Percentiles rank a stretch among this genome's conserved stretches.
phyloP scores from a whole-genome alignment of 768 basidiomycete species.

The Podaxis pistillaris region DNA sequence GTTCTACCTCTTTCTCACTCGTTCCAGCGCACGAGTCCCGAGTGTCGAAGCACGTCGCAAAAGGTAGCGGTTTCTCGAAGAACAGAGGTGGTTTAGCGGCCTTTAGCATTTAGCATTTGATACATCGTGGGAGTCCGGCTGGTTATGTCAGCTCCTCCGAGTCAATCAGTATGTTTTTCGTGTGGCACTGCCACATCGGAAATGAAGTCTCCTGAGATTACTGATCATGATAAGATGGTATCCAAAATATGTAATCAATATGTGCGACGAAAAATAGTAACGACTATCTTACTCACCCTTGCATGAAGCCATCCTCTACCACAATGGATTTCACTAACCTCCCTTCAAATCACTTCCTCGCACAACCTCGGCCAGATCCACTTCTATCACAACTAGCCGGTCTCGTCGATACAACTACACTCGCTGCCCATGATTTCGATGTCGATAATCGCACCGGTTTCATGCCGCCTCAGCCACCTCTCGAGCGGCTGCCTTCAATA shows the following conservation, averaged over 20 bases:
- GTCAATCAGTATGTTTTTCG: not conserved
- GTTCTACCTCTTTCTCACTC: not conserved
- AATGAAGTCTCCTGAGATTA: not conserved
- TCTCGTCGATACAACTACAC: constrained; percentile 41
- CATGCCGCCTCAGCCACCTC: constrained; percentile 76
- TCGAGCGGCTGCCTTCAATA: constrained; percentile 55
- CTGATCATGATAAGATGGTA: constrained; percentile 8
- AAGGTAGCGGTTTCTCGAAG: not conserved
- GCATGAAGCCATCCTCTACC: not conserved
- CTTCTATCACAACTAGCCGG: constrained; percentile 24
- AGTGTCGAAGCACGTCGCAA: not conserved
- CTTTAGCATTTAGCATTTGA: not conserved
- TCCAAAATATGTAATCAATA: not conserved
- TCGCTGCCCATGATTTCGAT: constrained; percentile 86
- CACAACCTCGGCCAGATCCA: constrained; percentile 30
- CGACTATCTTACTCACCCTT: too few species aligned
- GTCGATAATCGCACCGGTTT: constrained; percentile 92
- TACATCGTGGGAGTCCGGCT: not conserved
- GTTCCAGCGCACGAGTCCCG: too few species aligned
- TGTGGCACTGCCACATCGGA: not conserved
- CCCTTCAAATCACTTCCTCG: constrained; percentile 28
- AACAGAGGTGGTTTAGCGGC: too few species aligned
- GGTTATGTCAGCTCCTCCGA: not conserved
- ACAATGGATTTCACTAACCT: constrained; percentile 2
- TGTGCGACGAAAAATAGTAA: too few species aligned